Percentiles rank a stretch among this genome's conserved stretches.
Conservation (phyloP, 345 rosid genomes). For the Aethionema arabicum region DNA sequence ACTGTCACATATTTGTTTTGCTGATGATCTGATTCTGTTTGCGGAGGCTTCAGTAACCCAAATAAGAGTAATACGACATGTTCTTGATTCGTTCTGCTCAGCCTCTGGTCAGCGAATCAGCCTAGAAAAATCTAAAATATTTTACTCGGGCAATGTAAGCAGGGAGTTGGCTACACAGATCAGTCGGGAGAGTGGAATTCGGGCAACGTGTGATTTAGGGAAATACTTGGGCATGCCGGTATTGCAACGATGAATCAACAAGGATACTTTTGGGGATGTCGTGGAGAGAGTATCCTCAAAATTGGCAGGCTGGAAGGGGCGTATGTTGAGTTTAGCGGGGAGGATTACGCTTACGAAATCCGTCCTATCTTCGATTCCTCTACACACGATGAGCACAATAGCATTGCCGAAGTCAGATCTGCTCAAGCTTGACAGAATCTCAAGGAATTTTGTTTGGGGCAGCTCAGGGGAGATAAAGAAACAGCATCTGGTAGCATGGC, state of each 20-base stretch:
- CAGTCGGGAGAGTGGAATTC: not conserved
- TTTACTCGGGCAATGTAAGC: not conserved
- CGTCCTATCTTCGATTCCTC: not conserved
- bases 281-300: not conserved
- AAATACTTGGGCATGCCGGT: not conserved
- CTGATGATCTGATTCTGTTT: not conserved
- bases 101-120: not conserved
- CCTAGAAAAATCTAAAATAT: not conserved
- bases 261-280: not conserved
- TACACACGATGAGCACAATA: not conserved
- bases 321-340: not conserved
- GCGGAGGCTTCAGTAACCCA: not conserved
- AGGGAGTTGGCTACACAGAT: not conserved
- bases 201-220: not conserved
- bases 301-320: not conserved
- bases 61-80: not conserved
- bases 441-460: not conserved
- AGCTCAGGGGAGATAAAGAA: no score
- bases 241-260: not conserved
- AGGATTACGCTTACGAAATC: not conserved
- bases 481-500: not conserved
- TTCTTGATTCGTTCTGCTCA: not conserved
- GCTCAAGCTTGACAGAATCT: not conserved
- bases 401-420: not conserved
- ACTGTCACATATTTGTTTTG: not conserved